phyloP scores from a whole-genome alignment of 192 early-diverging fungal genomes.

The Entomortierella lignicola region DNA sequence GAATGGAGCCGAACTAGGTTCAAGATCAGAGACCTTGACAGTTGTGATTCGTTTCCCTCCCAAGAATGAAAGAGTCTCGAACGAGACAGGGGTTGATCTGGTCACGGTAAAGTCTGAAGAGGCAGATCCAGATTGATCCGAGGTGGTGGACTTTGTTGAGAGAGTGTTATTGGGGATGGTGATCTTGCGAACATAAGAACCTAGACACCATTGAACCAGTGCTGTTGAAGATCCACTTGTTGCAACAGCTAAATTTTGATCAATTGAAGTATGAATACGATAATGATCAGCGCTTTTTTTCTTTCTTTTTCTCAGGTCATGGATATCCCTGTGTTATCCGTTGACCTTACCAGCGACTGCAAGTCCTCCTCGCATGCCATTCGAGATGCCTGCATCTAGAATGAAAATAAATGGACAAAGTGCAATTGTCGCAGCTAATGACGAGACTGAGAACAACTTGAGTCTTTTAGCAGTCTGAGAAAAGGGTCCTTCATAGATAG shows the following conservation, averaged over 20 bases:
- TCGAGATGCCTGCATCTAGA: constrained; percentile 62
- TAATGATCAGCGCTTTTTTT: background rate
- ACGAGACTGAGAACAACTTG: constrained; percentile 68
- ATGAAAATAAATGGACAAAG: constrained; percentile 66
- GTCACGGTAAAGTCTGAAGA: constrained; percentile 37
- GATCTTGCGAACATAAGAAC: constrained; percentile 67
- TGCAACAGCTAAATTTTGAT: constrained; percentile 54
- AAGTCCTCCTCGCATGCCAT: constrained; percentile 58
- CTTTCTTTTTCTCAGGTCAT: too few relatives aligned
- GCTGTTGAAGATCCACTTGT: constrained; percentile 69
- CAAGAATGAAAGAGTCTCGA: constrained; percentile 55
- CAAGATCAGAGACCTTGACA: constrained; percentile 58
- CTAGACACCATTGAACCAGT: constrained; percentile 67
- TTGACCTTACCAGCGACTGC: constrained; percentile 56
- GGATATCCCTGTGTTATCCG: too few relatives aligned
- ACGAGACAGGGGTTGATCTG: constrained; percentile 59
- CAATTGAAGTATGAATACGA: background rate
- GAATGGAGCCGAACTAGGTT: constrained; percentile 65
- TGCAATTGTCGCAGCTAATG: constrained; percentile 60
- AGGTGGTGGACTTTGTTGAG: background rate
- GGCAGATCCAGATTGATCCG: constrained; percentile 2
- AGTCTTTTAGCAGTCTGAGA: constrained; percentile 61
- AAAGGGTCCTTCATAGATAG: constrained; percentile 64
- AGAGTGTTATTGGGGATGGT: constrained; percentile 24
- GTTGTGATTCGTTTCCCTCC: constrained; percentile 51